A percentile compares a stretch with the other conserved stretches of the same genome.
These are phyloP conservation scores for Beauveria australis DNA, from an alignment of 2,329 filamentous ascomycete species.

Conservation along the genomic window DNA sequence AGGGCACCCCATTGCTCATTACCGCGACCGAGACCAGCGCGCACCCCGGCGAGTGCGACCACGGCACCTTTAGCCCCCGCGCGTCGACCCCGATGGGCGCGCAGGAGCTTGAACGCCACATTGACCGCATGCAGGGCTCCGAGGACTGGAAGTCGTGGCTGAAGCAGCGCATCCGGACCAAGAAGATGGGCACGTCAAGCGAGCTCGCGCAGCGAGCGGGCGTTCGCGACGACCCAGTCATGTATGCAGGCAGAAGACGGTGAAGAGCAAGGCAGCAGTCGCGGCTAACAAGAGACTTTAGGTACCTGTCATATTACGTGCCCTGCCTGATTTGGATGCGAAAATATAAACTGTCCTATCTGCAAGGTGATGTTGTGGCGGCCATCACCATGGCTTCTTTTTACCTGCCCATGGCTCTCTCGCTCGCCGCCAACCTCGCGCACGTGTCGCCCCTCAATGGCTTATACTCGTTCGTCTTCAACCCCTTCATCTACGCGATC, in stretches of 20 bases:
- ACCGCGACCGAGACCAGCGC: constrained; percentile 24
- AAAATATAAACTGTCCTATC: constrained; percentile 74
- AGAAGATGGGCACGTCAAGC: constrained; percentile 65
- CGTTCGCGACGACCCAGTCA: constrained; percentile 61
- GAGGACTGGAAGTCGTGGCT: constrained; percentile 42
- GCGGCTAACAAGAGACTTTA: constrained; percentile 24
- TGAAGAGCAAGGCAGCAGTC: neutral
- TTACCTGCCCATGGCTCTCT: constrained; percentile 95
- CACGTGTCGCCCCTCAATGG: constrained; percentile 92
- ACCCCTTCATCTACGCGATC: constrained; percentile 82
- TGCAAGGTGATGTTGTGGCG: constrained; percentile 79
- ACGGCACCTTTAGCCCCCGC: constrained; percentile 70
- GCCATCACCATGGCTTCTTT: constrained; percentile 97
- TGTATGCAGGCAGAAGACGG: constrained; percentile 45
- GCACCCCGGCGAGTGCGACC: constrained; percentile 49
- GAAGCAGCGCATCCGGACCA: constrained; percentile 45
- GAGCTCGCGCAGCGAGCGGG: constrained; percentile 65
- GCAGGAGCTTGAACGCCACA: neutral
- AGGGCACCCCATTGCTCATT: constrained; percentile 40
- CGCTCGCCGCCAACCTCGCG: constrained; percentile 82
- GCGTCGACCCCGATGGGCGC: constrained; percentile 38
- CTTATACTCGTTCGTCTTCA: constrained; percentile 88
- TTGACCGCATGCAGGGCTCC: constrained; percentile 19
- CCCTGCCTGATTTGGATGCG: constrained; percentile 84
- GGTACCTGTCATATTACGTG: constrained; percentile 89